Conservation (phyloP, 2,329 filamentous ascomycete genomes). For the Eutypa lata region DNA sequence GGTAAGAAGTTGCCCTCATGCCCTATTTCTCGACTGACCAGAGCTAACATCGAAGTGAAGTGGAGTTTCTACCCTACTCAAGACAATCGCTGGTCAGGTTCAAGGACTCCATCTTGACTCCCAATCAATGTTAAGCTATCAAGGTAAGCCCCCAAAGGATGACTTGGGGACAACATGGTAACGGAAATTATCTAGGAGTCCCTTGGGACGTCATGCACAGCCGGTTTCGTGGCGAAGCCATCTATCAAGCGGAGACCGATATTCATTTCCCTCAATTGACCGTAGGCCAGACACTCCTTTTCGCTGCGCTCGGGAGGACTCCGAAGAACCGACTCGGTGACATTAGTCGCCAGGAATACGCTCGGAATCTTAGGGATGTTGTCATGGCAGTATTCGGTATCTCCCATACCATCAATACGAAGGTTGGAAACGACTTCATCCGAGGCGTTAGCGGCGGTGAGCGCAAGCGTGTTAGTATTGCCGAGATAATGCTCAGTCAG, state of each 20-base stretch:
- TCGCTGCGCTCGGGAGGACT: constrained; percentile 60
- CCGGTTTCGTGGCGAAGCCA: constrained; percentile 50
- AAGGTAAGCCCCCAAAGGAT: constrained; percentile 34
- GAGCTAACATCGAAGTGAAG: constrained; percentile 8
- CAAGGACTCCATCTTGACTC: constrained; percentile 46
- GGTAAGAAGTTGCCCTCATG: constrained; percentile 39
- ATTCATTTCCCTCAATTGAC: constrained; percentile 64
- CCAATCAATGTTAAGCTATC: constrained; percentile 47
- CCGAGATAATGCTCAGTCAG: constrained; percentile 58
- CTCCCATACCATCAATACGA: constrained; percentile 60
- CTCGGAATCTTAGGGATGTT: constrained; percentile 35
- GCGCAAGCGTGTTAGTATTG: constrained; percentile 66
- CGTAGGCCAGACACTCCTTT: constrained; percentile 61
- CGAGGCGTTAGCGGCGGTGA: constrained; percentile 68
- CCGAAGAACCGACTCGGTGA: constrained; percentile 59
- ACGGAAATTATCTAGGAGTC: constrained; percentile 20
- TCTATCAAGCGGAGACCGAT: constrained; percentile 65
- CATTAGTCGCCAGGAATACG: constrained; percentile 50
- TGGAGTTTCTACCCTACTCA: constrained; percentile 57
- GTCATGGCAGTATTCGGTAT: constrained; percentile 63
- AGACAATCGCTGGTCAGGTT: constrained; percentile 52
- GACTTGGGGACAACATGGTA: too few species aligned
- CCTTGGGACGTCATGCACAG: constrained; percentile 33
- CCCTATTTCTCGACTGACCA: too few species aligned
- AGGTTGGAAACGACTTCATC: constrained; percentile 64